Evolutionary conservation across 768 basidiomycete genomes (phyloP), one percentile per base, ranked within the genome.

Genomic region (Royoungia palumana): DNA sequence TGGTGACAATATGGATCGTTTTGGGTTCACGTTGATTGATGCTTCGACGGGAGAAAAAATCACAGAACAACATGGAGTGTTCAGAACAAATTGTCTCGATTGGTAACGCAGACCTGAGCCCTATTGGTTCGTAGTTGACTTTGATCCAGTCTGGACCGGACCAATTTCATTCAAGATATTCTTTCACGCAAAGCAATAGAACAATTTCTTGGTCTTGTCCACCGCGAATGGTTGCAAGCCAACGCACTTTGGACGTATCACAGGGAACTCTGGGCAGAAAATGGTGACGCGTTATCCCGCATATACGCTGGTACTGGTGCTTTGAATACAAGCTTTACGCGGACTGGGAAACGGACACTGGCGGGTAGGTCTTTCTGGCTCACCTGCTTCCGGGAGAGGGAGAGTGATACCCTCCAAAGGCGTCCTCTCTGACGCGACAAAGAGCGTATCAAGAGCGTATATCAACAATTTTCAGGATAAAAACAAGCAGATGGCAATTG

Each of bases 391-490:
- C 34, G 13, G 25, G 22, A 30, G 11, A 24, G 11, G 41, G 28
- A 35, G 27, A 44, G 35, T 59, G 24, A 46, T 43, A 46, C 19
- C 44, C 51, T 48, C 46, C 46, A 27, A 66, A 80, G 94, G 95
- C 40, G 80, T 98, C 35, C 69, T 99, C 20, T 94, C 92, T 6
- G 94, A 99, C 71, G 96, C 95, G 4, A 95, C 93, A 5, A 99
- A 99, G 67, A 94, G 90, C 59, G 88, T 92, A 27, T 92, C 90
- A 4, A 82, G 95, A 51, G 94, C 94, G 32, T 99, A 97, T 61
- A 95, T 97, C 61, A 96, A 94, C 61, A 97, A 97, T 64, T 96
- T 99, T 64, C 89, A 94, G 60, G 96, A 99, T 65, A 89, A 90
- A 65, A 83, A 79, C 32, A 99, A 99, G 64, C 96, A 99, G 61